Evolutionary conservation across 2,329 filamentous ascomycete genomes (phyloP).

Genomic region (Colletotrichum tropicale): DNA sequence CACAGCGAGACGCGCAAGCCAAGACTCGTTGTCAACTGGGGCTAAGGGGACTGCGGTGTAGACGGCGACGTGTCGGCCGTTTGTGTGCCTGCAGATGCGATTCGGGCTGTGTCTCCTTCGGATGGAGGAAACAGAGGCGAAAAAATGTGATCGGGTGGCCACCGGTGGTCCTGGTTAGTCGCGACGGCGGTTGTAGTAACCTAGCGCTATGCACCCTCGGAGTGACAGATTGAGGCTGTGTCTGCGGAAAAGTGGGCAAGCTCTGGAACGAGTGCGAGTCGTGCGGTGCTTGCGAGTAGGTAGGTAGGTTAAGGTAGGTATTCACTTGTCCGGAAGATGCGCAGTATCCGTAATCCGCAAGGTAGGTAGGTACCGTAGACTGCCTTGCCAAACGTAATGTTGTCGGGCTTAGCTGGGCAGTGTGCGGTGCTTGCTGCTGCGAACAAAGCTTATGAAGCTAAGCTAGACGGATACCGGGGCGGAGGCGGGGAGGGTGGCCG

Average conservation of each 20-base stretch:
- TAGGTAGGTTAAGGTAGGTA: not conserved
- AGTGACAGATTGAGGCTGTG: constrained; percentile 9
- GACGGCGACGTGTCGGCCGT: not conserved
- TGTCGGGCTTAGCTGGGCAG: not conserved
- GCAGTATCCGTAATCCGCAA: not conserved
- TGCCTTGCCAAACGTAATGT: not conserved
- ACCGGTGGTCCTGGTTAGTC: not conserved
- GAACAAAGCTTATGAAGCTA: not conserved
- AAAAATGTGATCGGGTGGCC: not conserved
- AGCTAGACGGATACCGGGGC: not conserved
- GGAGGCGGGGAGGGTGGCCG: not conserved
- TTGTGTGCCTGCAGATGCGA: not conserved
- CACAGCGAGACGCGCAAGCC: not conserved
- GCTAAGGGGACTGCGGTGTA: not conserved
- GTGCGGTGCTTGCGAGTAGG: not conserved
- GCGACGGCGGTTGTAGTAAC: constrained; percentile 11
- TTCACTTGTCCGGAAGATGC: not conserved
- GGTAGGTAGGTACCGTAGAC: not conserved
- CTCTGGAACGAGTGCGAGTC: constrained; percentile 7
- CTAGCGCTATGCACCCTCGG: not conserved
- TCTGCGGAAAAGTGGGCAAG: constrained; percentile 8
- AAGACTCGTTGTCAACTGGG: not conserved
- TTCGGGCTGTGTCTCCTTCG: not conserved
- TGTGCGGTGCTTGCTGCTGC: not conserved
- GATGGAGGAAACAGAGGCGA: not conserved